These are phyloP conservation scores for Serpula lacrymans DNA, from an alignment of 768 basidiomycete species.

Conservation along the genomic window DNA sequence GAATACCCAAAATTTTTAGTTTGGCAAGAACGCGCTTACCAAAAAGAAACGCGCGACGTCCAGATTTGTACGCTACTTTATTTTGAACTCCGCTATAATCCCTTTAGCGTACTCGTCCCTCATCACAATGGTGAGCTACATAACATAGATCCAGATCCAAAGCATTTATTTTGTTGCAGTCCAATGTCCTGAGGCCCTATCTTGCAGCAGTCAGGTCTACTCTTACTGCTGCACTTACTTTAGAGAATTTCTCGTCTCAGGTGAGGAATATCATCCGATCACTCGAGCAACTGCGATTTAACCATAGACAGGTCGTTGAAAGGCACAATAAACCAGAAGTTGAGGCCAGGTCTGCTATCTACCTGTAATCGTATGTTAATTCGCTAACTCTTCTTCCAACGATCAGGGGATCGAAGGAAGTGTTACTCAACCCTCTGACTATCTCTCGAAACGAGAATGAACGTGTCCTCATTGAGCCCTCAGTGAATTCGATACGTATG, in stretches of 20 bases:
- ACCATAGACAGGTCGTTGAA: conserved; percentile 74
- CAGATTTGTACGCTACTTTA: neutral
- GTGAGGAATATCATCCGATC: conserved; percentile 34
- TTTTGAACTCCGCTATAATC: conserved; percentile 45
- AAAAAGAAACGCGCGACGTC: conserved; percentile 8
- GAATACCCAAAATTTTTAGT: conserved; percentile 15
- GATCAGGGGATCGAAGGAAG: conserved; percentile 91
- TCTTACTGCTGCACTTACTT: conserved; percentile 93
- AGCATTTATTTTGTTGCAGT: conserved; percentile 44
- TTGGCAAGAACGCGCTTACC: conserved; percentile 4
- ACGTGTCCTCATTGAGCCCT: conserved; percentile 94
- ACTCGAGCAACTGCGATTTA: conserved; percentile 12
- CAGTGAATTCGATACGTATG: conserved; percentile 93
- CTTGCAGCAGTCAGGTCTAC: conserved; percentile 94
- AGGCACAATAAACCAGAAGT: conserved; percentile 97
- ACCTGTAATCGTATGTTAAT: neutral
- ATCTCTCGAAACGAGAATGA: conserved; percentile 98
- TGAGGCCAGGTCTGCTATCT: conserved; percentile 65
- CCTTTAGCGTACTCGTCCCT: conserved; percentile 2
- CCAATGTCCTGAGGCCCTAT: conserved; percentile 93
- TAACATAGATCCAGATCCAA: conserved; percentile 10
- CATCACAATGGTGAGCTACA: conserved; percentile 48
- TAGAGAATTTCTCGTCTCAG: conserved; percentile 98
- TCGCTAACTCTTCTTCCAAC: conserved; percentile 8
- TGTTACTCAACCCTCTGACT: conserved; percentile 86